Conservation (phyloP, 2,329 filamentous ascomycete species). For the Emydomyces testavorans region DNA sequence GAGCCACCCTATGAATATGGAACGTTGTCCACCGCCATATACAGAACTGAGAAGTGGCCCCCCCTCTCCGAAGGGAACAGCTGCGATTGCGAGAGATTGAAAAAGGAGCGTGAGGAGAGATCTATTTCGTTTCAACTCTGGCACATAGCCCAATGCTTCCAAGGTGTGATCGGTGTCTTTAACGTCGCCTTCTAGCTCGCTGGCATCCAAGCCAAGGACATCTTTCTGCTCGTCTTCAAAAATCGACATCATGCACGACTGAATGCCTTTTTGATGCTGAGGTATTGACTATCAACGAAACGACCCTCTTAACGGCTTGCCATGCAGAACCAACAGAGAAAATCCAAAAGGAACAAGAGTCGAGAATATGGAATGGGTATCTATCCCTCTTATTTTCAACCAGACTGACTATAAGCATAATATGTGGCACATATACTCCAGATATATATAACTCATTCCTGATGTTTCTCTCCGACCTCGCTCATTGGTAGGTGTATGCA, state of each 20-base stretch:
- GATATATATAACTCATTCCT: background rate
- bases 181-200: slow-evolving; percentile 4
- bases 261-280: background rate
- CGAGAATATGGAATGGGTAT: background rate
- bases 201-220: background rate
- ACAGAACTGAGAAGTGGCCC: slow-evolving; percentile 33
- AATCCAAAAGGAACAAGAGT: background rate
- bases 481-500: background rate
- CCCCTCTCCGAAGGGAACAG: slow-evolving; percentile 45
- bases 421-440: background rate
- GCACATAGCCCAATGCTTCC: slow-evolving; percentile 42
- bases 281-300: background rate
- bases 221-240: slow-evolving; percentile 8
- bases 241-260: slow-evolving; percentile 1
- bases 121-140: slow-evolving; percentile 47
- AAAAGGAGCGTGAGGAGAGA: slow-evolving; percentile 51
- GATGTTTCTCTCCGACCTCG: background rate
- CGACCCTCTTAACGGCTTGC: background rate
- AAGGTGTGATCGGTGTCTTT: slow-evolving; percentile 8
- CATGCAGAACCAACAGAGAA: background rate
- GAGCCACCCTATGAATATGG: slow-evolving; percentile 49
- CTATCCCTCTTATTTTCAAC: slow-evolving; percentile 3
- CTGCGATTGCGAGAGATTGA: slow-evolving; percentile 50
- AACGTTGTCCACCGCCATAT: slow-evolving; percentile 40
- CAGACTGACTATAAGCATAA: background rate